Conservation (phyloP, 2,329 filamentous ascomycete species). For the Curvularia lunata region DNA sequence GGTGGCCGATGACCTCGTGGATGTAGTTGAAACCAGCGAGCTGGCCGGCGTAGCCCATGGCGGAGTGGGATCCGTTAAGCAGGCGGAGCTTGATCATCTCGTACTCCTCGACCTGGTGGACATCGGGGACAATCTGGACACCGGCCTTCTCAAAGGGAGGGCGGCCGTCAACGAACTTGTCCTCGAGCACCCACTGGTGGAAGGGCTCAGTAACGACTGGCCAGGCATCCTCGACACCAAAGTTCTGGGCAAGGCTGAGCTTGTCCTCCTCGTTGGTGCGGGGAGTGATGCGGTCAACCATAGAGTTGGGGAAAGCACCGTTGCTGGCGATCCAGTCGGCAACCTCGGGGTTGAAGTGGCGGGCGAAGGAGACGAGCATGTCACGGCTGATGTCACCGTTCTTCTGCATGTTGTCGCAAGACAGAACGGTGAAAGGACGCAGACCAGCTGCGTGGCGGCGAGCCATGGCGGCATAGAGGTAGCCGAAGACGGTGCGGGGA, state of each 20-base stretch:
- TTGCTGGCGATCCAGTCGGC: slow-evolving; percentile 36
- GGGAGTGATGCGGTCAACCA: slow-evolving; percentile 42
- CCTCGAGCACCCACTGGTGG: slow-evolving; percentile 40
- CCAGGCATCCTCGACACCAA: slow-evolving; percentile 36
- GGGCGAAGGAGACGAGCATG: slow-evolving; percentile 35
- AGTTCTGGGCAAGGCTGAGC: slow-evolving; percentile 27
- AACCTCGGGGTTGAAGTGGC: slow-evolving; percentile 32
- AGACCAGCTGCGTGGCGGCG: slow-evolving; percentile 35
- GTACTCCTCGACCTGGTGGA: slow-evolving; percentile 37
- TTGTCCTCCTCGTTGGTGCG: slow-evolving; percentile 34
- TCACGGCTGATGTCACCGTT: slow-evolving; percentile 38
- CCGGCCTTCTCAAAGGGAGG: slow-evolving; percentile 39
- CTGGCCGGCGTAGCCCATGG: slow-evolving; percentile 37
- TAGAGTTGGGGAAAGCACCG: slow-evolving; percentile 41
- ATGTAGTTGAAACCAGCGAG: slow-evolving; percentile 37
- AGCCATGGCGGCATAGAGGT: slow-evolving; percentile 34
- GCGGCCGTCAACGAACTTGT: slow-evolving; percentile 38
- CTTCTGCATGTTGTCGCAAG: slow-evolving; percentile 43
- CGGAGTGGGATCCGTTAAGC: slow-evolving; percentile 36
- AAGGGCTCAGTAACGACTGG: slow-evolving; percentile 40
- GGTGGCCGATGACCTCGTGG: slow-evolving; percentile 36
- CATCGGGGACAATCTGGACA: slow-evolving; percentile 37
- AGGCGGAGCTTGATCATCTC: slow-evolving; percentile 40
- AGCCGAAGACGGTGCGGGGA: slow-evolving; percentile 38
- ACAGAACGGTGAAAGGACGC: slow-evolving; percentile 38